These are phyloP conservation scores for Cicer pinnatifidum DNA, from an alignment of 306 rosid genomes.

Conservation along the genomic window DNA sequence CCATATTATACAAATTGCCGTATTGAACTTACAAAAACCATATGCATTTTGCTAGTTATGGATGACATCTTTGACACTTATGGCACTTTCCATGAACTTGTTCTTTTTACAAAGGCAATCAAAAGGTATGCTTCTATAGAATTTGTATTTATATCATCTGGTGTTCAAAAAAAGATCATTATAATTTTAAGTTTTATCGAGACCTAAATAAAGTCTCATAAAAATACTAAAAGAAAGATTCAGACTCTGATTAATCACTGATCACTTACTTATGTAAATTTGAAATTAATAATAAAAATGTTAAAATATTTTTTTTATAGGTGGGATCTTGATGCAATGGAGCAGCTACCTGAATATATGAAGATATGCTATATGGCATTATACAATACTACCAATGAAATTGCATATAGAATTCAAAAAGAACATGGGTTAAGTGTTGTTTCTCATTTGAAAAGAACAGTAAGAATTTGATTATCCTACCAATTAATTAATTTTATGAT, in stretches of 20 bases:
- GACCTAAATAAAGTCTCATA: too few relatives aligned
- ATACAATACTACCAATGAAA: constrained; percentile 53
- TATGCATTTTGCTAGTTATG: constrained; percentile 50
- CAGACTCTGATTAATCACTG: too few relatives aligned
- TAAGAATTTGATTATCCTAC: constrained; percentile 15
- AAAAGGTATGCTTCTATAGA: constrained; percentile 42
- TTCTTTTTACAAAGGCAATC: constrained; percentile 56
- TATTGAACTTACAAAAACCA: constrained; percentile 51
- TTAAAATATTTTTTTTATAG: constrained; percentile 29
- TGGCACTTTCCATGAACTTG: constrained; percentile 55
- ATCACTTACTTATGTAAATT: background rate
- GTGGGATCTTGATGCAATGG: constrained; percentile 61
- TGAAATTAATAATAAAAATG: background rate
- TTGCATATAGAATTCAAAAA: constrained; percentile 50
- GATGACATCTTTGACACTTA: constrained; percentile 54
- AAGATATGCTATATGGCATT: constrained; percentile 57
- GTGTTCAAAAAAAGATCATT: too few relatives aligned
- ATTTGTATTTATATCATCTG: background rate
- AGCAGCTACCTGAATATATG: constrained; percentile 51
- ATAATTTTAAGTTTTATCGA: too few relatives aligned
- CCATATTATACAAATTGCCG: constrained; percentile 47
- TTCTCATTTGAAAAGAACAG: constrained; percentile 48
- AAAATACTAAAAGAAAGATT: too few relatives aligned
- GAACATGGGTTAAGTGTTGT: constrained; percentile 44
- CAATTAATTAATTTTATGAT: background rate